phyloP scores from a whole-genome alignment of 805 yeast species.

The Groenewaldozyma tartarivorans region DNA sequence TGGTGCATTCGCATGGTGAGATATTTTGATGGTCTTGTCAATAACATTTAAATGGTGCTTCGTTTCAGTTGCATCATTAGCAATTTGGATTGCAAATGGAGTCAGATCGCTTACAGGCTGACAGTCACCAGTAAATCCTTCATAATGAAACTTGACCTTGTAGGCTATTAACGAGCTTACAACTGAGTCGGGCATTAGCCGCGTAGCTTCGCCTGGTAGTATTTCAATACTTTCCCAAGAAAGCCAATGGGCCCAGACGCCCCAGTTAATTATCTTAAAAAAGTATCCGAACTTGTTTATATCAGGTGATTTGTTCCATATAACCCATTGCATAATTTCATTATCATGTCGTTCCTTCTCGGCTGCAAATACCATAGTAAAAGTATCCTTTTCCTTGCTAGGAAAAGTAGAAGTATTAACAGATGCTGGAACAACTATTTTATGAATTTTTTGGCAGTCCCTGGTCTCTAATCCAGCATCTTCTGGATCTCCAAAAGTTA shows the following conservation, averaged over 20 bases:
- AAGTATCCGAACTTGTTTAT: neutral
- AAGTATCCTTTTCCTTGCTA: neutral
- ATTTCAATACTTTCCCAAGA: neutral
- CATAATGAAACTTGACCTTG: neutral
- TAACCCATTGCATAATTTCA: neutral
- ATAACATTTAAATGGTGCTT: neutral
- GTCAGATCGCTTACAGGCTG: neutral
- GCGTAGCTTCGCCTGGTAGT: neutral
- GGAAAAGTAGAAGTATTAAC: neutral
- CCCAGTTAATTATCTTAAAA: neutral
- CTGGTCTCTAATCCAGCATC: neutral
- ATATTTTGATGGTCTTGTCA: neutral
- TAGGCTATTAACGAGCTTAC: neutral
- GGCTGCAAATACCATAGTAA: neutral
- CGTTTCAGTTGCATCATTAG: neutral
- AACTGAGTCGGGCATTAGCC: neutral
- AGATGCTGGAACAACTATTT: neutral
- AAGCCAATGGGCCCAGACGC: neutral
- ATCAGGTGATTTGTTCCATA: neutral
- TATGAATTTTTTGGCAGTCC: neutral
- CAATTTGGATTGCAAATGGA: neutral
- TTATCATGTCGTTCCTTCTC: neutral
- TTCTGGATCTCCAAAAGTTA: neutral
- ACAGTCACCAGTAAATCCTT: neutral
- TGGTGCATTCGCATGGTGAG: conserved; percentile 12